phyloP scores from a whole-genome alignment of 352 stramenopile genomes.

The Phytophthora idaei region DNA sequence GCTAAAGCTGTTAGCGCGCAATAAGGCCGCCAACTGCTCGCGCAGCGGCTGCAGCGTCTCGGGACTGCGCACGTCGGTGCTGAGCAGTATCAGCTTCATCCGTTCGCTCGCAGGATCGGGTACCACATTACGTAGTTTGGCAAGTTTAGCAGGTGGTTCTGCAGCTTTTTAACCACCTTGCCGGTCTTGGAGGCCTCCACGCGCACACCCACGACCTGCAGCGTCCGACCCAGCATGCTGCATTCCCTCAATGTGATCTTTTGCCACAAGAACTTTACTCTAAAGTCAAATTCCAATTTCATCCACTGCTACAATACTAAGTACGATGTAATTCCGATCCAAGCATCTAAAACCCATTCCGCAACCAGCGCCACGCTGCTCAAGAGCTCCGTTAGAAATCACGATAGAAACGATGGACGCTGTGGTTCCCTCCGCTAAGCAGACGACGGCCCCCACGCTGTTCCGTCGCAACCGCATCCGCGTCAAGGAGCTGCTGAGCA shows the following conservation, averaged over 20 bases:
- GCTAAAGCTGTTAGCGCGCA: constrained; percentile 48
- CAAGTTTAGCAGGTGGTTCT: constrained; percentile 58
- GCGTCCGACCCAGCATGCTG: constrained; percentile 51
- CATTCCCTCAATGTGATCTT: constrained; percentile 23
- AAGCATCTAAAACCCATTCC: constrained; percentile 29
- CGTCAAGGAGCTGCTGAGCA: constrained; percentile 82
- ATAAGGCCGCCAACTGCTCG: constrained; percentile 45
- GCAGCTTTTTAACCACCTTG: constrained; percentile 62
- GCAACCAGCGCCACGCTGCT: constrained; percentile 16
- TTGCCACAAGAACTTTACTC: constrained; percentile 31
- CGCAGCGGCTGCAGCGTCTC: constrained; percentile 47
- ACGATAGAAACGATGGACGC: constrained; percentile 45
- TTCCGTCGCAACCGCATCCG: constrained; percentile 86
- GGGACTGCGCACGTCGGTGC: constrained; percentile 42
- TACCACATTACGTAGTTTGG: constrained; percentile 69
- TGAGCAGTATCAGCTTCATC: constrained; percentile 68
- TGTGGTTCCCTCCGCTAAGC: constrained; percentile 45
- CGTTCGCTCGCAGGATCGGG: constrained; percentile 41
- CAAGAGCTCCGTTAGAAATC: constrained; percentile 11
- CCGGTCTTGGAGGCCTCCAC: constrained; percentile 73
- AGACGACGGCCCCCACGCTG: constrained; percentile 57
- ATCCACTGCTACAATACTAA: constrained; percentile 6
- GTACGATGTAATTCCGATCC: constrained; percentile 19
- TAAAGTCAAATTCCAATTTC: constrained; percentile 5
- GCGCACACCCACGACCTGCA: constrained; percentile 66